Base-by-base conservation (phyloP, 306 rosid species). In the Pachyrhizus erosus region DNA sequence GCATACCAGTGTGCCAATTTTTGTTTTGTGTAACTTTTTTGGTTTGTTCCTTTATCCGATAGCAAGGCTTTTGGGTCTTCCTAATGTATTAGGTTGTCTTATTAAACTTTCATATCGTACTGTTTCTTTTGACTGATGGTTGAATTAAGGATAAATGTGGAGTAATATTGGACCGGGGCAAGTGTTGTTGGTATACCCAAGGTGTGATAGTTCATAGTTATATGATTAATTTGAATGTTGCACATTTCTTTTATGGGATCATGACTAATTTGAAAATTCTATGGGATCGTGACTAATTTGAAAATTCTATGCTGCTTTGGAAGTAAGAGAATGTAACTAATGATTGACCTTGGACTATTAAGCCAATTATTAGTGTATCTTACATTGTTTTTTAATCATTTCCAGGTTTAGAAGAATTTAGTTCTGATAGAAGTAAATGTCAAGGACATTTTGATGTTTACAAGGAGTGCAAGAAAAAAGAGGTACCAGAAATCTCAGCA, bases 391-490 rank as follows among this genome's bases (percentile, higher is more conserved):
- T 49, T 8, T 33, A 13, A 9, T 57, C 31, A 3, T 81, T 84
- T 73, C 7, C 91, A 95, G 99, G 99, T 88, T 87, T 95, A 37
- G 98, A 95, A 88, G 89, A 90, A 78, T 82, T 78, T 84, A 70
- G 29, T 54, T 82, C 92, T 17, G 91, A 95, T 80, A 95, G 86
- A 88, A 93, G 92, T 86, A 95, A 93, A 89, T 95, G 99, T 76
- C 99, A 91, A 84, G 91, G 88, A 67, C 98, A 93, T 69, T 95
- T 95, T 83, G 94, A 93, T 80, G 82, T 91, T 73, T 95, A 95
- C 90, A 95, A 93, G 91, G 98, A 91, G 89, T 95, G 99, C 84
- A 95, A 95, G 91, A 95, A 93, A 86, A 91, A 88, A 75, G 99
- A 95, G 99, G 99, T 95, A 90, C 39, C 49, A 33, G 20, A 82